Base-by-base conservation (phyloP, 2,329 filamentous ascomycete genomes). In the Penicillium digitatum region DNA sequence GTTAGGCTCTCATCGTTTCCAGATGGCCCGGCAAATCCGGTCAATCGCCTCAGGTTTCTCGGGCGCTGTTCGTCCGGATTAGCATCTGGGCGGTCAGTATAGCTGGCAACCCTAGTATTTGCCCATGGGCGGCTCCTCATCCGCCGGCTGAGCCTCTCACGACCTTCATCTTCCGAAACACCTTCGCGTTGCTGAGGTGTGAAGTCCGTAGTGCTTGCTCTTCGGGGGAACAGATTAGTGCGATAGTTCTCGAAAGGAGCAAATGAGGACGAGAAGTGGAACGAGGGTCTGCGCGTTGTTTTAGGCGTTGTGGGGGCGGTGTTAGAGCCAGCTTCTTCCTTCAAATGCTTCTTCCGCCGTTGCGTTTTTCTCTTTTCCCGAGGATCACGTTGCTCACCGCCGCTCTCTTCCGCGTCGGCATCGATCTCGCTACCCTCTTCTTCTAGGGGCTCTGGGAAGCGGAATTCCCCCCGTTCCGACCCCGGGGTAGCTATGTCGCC, bases 391-490 rank as follows among this genome's bases (percentile, higher is more conserved):
- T 80, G 81, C 68, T 96, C 92, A 49, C 91, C 90, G 0, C 86
- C 89, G 42, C 90, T 95, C 69, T 94, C 90, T 69, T 95, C 92
- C 1, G 87, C 89, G 70, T 94, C 90, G 0, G 88, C 86, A 66
- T 88, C 87, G 14, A 80, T 84, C 70, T 92, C 89, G 69, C 85
- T 89, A 20, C 83, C 85, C 54, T 81, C 80, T 60, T 83, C 81
- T 39, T 76, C 72, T 52, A 85, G 70, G 1, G 80, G 83, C 20
- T 80, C 77, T 10, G 81, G 81, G 59, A 84, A 77, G 54, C 78
- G 76, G 44, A 78, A 75, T 29, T 76, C 74, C 27, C 75, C 76
- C 57, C 76, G 72, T 64, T 82, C 79, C n/a, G 77, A 77, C 16
- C 71, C 72, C 5, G 79, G 78, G 0, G 78, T 79, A 22, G 75